phyloP scores from a whole-genome alignment of 2,329 filamentous ascomycete species.

The Hypoxylon sp. region DNA sequence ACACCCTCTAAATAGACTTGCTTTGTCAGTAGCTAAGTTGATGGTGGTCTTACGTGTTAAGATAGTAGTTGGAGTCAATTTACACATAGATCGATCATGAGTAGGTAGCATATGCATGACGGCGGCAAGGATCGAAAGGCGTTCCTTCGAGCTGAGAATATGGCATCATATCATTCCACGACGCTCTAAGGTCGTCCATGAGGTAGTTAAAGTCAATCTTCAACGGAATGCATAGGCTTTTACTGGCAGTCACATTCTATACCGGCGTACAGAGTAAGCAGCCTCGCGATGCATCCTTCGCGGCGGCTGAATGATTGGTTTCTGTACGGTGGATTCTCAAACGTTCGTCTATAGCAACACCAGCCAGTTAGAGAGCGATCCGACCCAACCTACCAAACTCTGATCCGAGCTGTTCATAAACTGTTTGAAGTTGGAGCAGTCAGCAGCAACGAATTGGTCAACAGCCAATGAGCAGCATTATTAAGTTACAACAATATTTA shows the following conservation, averaged over 20 bases:
- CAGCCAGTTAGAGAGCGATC: constrained; percentile 33
- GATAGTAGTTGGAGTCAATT: not conserved
- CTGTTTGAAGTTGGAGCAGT: constrained; percentile 19
- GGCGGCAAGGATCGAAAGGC: constrained; percentile 8
- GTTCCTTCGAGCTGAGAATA: constrained; percentile 17
- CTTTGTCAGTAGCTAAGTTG: constrained; percentile 34
- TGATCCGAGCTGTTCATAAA: constrained; percentile 19
- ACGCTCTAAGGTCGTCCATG: not conserved
- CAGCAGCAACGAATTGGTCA: constrained; percentile 24
- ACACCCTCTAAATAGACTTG: constrained; percentile 19
- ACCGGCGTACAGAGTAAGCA: constrained; percentile 33
- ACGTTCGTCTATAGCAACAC: constrained; percentile 18
- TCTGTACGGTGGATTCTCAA: constrained; percentile 12
- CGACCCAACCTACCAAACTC: constrained; percentile 25
- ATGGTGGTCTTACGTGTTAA: constrained; percentile 11
- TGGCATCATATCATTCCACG: constrained; percentile 24
- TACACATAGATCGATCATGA: constrained; percentile 6
- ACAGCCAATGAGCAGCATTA: constrained; percentile 24
- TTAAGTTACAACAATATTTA: constrained; percentile 22
- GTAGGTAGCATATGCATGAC: constrained; percentile 8
- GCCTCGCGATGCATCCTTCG: constrained; percentile 29
- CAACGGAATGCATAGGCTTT: not conserved
- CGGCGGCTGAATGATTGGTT: constrained; percentile 23
- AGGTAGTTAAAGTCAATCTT: not conserved
- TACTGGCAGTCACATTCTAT: constrained; percentile 3